A percentile compares a stretch with the other conserved stretches of the same genome.
Evolutionary conservation across 78 protist genomes (phyloP).

Genomic region (Pigoraptor vietnamica): DNA sequence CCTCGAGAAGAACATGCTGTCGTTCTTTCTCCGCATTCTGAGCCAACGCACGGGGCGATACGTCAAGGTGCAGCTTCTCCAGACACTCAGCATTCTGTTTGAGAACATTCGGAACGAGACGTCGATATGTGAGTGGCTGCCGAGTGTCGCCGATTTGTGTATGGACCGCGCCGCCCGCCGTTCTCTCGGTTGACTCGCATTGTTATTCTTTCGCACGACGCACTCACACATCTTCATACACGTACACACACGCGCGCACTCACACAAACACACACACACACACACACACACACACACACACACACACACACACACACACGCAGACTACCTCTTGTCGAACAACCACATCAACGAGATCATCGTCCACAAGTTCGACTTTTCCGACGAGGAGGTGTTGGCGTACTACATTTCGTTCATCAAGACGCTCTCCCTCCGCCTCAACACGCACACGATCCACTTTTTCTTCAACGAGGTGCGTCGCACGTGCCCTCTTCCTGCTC

Average conservation of each 20-base stretch:
- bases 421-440: slow-evolving; percentile 71
- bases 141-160: too few relatives aligned
- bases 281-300: too few relatives aligned
- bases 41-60: slow-evolving; percentile 41
- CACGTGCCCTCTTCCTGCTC: neutral
- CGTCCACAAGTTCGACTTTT: slow-evolving; percentile 65
- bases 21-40: slow-evolving; percentile 32
- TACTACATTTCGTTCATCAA: slow-evolving; percentile 83
- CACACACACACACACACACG: too few relatives aligned
- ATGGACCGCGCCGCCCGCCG: too few relatives aligned
- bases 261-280: too few relatives aligned
- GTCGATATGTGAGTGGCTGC: slow-evolving; percentile 52
- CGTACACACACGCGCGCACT: too few relatives aligned
- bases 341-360: slow-evolving; percentile 78
- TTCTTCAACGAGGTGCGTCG: slow-evolving; percentile 61
- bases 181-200: too few relatives aligned
- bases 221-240: too few relatives aligned
- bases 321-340: slow-evolving; percentile 68
- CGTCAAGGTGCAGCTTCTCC: slow-evolving; percentile 63
- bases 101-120: slow-evolving; percentile 57
- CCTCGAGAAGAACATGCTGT: slow-evolving; percentile 58
- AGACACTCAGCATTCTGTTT: slow-evolving; percentile 73
- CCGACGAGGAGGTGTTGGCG: slow-evolving; percentile 77
- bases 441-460: slow-evolving; percentile 65
- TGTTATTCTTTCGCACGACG: too few relatives aligned